Evolutionary conservation across 2,329 filamentous ascomycete genomes (phyloP).

Genomic region (Colletotrichum gloeosporioides): DNA sequence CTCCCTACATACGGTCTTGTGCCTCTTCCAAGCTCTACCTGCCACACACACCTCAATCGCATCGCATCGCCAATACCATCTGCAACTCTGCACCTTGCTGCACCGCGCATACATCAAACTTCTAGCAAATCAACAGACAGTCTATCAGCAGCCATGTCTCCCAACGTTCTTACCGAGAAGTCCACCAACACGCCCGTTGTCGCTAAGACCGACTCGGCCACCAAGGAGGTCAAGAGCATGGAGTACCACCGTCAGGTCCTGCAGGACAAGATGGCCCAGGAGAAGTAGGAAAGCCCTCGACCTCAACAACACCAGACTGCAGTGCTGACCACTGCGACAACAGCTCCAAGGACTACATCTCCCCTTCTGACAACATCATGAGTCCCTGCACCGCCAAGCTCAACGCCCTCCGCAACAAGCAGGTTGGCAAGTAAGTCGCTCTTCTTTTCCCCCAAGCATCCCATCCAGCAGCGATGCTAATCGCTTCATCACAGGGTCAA

Average conservation of each 20-base stretch:
- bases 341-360: slow-evolving; percentile 68
- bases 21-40: background rate
- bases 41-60: background rate
- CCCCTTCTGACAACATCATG: slow-evolving; percentile 88
- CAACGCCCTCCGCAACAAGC: slow-evolving; percentile 79
- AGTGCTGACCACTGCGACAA: slow-evolving; percentile 12
- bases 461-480: background rate
- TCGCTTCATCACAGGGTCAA: slow-evolving; percentile 53
- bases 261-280: slow-evolving; percentile 72
- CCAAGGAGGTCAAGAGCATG: slow-evolving; percentile 67
- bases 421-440: slow-evolving; percentile 73
- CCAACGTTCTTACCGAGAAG: slow-evolving; percentile 67
- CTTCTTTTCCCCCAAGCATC: background rate
- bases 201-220: slow-evolving; percentile 33
- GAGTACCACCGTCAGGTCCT: slow-evolving; percentile 81
- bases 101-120: background rate
- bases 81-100: background rate
- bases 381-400: slow-evolving; percentile 86
- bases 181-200: slow-evolving; percentile 65
- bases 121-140: background rate
- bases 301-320: background rate
- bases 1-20: background rate
- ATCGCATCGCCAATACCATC: background rate
- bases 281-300: slow-evolving; percentile 53
- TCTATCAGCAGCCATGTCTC: slow-evolving; percentile 50